Evolutionary conservation across 2,329 filamentous ascomycete species (phyloP).

Genomic region (Calycina herbarum): DNA sequence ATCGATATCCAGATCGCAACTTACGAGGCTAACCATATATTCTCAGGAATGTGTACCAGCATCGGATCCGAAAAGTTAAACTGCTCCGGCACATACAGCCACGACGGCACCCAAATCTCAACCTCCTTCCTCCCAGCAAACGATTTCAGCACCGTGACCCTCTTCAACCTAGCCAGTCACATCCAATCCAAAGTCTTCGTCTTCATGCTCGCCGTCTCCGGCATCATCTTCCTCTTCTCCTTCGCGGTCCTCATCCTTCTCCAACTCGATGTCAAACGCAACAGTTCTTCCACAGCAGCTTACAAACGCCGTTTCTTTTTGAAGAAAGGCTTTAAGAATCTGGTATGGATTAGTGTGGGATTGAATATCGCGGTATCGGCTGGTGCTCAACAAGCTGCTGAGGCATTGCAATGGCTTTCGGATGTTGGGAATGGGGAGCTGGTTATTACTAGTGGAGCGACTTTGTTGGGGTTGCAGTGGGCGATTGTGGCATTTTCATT

Average conservation of each 20-base stretch:
- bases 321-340: slow-evolving; percentile 8
- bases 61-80: background rate
- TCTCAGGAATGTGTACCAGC: slow-evolving; percentile 10
- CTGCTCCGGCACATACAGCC: slow-evolving; percentile 7
- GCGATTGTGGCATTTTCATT: slow-evolving; percentile 10
- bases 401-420: slow-evolving; percentile 12
- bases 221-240: slow-evolving; percentile 5
- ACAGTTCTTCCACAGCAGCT: background rate
- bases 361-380: slow-evolving; percentile 8
- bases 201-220: slow-evolving; percentile 5
- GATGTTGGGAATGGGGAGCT: slow-evolving; percentile 4
- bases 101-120: slow-evolving; percentile 10
- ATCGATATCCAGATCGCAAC: too few relatives aligned
- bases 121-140: slow-evolving; percentile 9
- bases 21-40: background rate
- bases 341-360: slow-evolving; percentile 8
- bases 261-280: slow-evolving; percentile 5
- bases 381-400: slow-evolving; percentile 9
- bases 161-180: slow-evolving; percentile 8
- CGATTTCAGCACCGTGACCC: slow-evolving; percentile 13
- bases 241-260: background rate
- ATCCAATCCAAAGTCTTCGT: slow-evolving; percentile 15
- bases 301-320: slow-evolving; percentile 4
- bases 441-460: background rate
- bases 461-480: slow-evolving; percentile 11